Evolutionary conservation across 2,329 filamentous ascomycete genomes (phyloP), one percentile per base, ranked within the genome.

Genomic region (Talaromyces atroroseus): DNA sequence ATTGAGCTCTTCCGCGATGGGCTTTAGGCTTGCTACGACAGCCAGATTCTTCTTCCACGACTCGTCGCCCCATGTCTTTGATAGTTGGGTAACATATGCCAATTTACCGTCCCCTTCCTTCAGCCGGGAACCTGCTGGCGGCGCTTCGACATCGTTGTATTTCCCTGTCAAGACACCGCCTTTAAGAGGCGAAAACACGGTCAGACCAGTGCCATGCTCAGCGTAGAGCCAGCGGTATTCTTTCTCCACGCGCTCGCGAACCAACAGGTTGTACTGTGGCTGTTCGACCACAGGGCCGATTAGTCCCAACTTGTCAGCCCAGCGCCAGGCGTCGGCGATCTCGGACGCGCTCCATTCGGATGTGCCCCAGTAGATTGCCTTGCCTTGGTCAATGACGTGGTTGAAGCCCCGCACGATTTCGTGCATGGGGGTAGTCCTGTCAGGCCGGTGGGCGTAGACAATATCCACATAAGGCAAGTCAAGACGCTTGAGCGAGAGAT

Each of bases 341-440:
- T 87, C 84, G 58, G 81, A 79, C 45, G 85, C 82, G 59, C 77
- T 79, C 84, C 85, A 88, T 68, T 87, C 83, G 0, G 82, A 86
- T 0, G 84, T 88, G 44, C 84, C 85, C 84, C 84, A 87, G 75
- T 88, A 87, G 61, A 89, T 82, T 2, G 83, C 82, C 72, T 87
- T 84, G 61, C 86, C 86, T 0, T 77, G 78, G 68, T 84, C 76
- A 67, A 89, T 87, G 53, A 89, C 72, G 69, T 87, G 78, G 75
- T 88, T 88, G 75, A 89, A 88, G 53, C 81, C 84, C 53, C 85
- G 82, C 38, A 89, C 85, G 2, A 80, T 83, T 74, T 89, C 86
- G 68, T 87, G 84, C 73, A 88, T 88, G 2, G 85, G 86, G 0
- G 85, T 88, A 48, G 82, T 75, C 8, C 82, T 78, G 68, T 89